A percentile compares a stretch with the other conserved stretches of the same genome.
phyloP scores from a whole-genome alignment of 163 green algal genomes.

The Scenedesmus sp. region DNA sequence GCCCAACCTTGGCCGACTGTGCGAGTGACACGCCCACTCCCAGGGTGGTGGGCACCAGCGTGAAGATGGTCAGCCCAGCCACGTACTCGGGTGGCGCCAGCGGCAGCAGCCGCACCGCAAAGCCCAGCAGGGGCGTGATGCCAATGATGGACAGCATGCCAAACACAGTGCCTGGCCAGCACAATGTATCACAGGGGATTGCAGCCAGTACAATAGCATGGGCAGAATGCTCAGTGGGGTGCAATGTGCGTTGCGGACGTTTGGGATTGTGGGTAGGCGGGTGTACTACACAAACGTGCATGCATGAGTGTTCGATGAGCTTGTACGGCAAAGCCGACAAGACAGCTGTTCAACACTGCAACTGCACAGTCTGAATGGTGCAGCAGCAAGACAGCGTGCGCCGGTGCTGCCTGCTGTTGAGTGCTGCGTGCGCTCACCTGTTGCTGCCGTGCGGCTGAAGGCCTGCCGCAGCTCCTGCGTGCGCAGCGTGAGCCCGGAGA shows the following conservation, averaged over 20 bases:
- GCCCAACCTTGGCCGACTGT: background rate
- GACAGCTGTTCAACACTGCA: background rate
- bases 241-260: background rate
- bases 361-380: background rate
- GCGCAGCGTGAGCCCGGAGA: conserved; percentile 10
- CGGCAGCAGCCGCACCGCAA: conserved; percentile 12
- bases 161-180: conserved; percentile 3
- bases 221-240: too few relatives aligned
- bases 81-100: conserved; percentile 13
- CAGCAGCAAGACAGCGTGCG: background rate
- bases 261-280: background rate
- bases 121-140: conserved; percentile 41
- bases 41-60: conserved; percentile 18
- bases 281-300: background rate
- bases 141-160: conserved; percentile 20
- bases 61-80: conserved; percentile 9
- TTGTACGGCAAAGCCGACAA: background rate
- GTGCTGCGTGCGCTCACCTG: background rate
- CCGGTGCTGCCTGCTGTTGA: background rate
- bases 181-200: background rate
- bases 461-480: conserved; percentile 5
- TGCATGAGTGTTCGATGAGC: background rate
- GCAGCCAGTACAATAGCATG: too few relatives aligned
- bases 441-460: background rate
- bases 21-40: conserved; percentile 19